Base-by-base conservation (phyloP, 768 basidiomycete species). In the Lactarius trivialis region DNA sequence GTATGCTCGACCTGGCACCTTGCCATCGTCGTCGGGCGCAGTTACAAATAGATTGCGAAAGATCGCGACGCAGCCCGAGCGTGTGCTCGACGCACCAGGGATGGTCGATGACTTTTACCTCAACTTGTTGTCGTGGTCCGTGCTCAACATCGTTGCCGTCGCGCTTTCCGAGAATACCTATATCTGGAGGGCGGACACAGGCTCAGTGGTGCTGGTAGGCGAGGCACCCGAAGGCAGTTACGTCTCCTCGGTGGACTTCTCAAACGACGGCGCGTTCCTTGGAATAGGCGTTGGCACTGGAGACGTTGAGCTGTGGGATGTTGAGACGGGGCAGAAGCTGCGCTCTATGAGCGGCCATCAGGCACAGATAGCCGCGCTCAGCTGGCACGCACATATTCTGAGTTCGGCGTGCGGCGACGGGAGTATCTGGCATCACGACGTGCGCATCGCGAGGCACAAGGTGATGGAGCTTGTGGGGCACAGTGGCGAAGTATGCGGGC, bases 51-150 rank as follows among this genome's bases (percentile, higher is more conserved):
- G 91, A 71, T 80, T 87, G 6, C 82, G 96, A 21, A 86, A 88
- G 67, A 91, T 98, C 58, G 82, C 93, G 0, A 89, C 90, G 0
- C 84, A 86, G 26, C 92, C 96, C 0, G 91, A 96, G 68, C 83
- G 93, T n/a, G 93, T 98, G 8, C 81, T 99, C 11, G 97, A 98
- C 68, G 96, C 96, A 0, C 94, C 94, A 1, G 92, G 92, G 7
- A 86, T 91, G 80, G 81, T 86, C 11, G 93, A 98, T 67, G 97
- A 99, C 73, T 99, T 96, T 73, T 99, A 99, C 71, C 84, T 99
- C 70, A 99, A 98, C 73, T 79, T 99, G 56, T 73, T 98, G 56
- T 82, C 87, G 19, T 99, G 97, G 97, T 89, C 89, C 37, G 81
- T 81, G 45, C 82, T 83, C 67, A 98, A 98, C 73, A 76, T 86